Conservation (phyloP, 495 filamentous ascomycete species). For the Evansstolkia leycettana region DNA sequence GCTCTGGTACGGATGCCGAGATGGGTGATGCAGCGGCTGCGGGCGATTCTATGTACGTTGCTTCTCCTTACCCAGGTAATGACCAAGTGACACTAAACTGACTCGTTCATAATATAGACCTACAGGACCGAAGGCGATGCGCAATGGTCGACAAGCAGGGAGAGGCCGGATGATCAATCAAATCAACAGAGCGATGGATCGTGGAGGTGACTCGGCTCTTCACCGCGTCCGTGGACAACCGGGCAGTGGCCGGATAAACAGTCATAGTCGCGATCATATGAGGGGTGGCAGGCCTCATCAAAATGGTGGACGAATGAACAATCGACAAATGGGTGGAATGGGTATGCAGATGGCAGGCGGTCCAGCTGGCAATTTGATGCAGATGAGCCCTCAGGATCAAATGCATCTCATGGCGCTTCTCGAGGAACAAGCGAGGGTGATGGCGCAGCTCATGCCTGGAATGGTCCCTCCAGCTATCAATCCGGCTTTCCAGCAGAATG, state of each 20-base stretch:
- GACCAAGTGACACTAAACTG: not conserved
- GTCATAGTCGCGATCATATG: conserved; percentile 57
- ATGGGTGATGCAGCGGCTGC: conserved; percentile 51
- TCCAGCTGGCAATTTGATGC: conserved; percentile 28
- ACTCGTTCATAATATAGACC: no score
- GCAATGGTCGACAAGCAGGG: conserved; percentile 47
- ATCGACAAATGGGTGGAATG: conserved; percentile 38
- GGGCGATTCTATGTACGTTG: conserved; percentile 57
- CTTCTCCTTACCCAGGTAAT: not conserved
- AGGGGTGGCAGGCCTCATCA: conserved; percentile 51
- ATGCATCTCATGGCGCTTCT: conserved; percentile 74
- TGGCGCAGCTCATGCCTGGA: conserved; percentile 52
- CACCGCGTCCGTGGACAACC: conserved; percentile 68
- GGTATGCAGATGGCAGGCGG: conserved; percentile 25
- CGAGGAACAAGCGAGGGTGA: conserved; percentile 81
- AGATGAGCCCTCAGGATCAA: conserved; percentile 55
- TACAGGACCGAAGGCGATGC: conserved; percentile 93
- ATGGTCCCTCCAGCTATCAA: conserved; percentile 38
- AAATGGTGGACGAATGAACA: conserved; percentile 24
- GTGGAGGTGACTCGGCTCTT: conserved; percentile 56
- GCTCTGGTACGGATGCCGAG: conserved; percentile 42
- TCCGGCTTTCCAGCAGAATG: conserved; percentile 39
- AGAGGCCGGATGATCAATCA: conserved; percentile 75
- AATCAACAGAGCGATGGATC: conserved; percentile 76
- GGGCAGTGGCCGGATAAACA: conserved; percentile 65